A percentile compares a stretch with the other conserved stretches of the same genome.
Evolutionary conservation across 441 rosid genomes (phyloP).

Genomic region (Mallotus japonicus): DNA sequence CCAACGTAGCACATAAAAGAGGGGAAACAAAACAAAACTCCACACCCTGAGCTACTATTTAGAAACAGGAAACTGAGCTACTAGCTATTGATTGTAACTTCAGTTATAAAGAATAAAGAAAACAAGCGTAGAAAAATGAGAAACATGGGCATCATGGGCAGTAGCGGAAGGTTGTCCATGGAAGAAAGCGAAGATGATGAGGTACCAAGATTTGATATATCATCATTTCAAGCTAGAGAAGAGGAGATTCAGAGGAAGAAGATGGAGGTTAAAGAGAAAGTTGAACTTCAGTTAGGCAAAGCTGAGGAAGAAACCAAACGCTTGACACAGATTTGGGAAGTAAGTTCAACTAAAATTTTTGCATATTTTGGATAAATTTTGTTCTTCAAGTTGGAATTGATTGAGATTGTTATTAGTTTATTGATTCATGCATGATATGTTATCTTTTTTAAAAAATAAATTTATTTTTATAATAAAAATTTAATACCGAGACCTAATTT

Average conservation of each 20-base stretch:
- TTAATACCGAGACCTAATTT: no score
- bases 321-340: slow-evolving; percentile 68
- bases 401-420: no score
- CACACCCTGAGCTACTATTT: background rate
- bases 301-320: slow-evolving; percentile 82
- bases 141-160: slow-evolving; percentile 34
- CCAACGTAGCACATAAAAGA: background rate
- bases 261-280: slow-evolving; percentile 60
- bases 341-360: slow-evolving; percentile 22
- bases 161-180: slow-evolving; percentile 44
- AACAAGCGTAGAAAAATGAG: slow-evolving; percentile 15
- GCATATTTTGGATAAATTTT: background rate
- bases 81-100: background rate
- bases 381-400: no score
- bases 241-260: slow-evolving; percentile 82
- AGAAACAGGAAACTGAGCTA: background rate
- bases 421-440: no score
- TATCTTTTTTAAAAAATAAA: no score
- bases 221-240: slow-evolving; percentile 67
- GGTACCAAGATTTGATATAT: slow-evolving; percentile 45
- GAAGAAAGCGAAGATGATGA: slow-evolving; percentile 59
- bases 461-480: no score
- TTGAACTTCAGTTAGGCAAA: slow-evolving; percentile 60
- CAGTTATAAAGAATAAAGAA: background rate
- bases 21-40: background rate